A percentile compares a stretch with the other conserved stretches of the same genome.
Conservation (phyloP, 2,329 filamentous ascomycete genomes). For the Fusarium anguioides region DNA sequence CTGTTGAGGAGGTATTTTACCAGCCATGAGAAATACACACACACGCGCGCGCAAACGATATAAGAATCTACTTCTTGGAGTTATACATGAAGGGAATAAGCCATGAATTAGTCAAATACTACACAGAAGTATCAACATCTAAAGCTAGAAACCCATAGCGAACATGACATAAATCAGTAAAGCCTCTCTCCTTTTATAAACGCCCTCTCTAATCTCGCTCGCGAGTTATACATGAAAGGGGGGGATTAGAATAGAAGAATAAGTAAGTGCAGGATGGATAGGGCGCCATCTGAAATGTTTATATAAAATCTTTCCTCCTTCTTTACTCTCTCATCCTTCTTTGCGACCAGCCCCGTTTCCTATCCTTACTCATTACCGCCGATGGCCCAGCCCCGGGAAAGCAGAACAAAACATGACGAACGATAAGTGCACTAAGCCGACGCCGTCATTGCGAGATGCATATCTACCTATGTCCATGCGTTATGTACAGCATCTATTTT, state of each 20-base stretch:
- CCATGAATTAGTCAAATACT: not conserved
- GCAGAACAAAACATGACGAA: constrained; percentile 11
- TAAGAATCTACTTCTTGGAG: not conserved
- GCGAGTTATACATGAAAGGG: constrained; percentile 44
- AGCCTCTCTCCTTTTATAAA: constrained; percentile 37
- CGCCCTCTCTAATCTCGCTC: constrained; percentile 48
- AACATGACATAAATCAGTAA: constrained; percentile 33
- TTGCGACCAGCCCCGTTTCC: constrained; percentile 31
- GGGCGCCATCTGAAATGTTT: constrained; percentile 35
- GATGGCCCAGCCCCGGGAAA: constrained; percentile 25
- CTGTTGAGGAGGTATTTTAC: constrained; percentile 76
- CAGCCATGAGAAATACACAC: constrained; percentile 53
- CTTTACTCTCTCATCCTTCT: constrained; percentile 1
- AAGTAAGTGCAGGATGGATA: too few relatives aligned
- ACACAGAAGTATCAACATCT: not conserved
- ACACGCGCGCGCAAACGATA: too few relatives aligned
- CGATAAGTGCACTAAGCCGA: constrained; percentile 27
- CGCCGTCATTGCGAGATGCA: constrained; percentile 32
- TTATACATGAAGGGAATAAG: not conserved
- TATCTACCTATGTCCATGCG: constrained; percentile 31
- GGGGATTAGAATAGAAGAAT: constrained; percentile 36
- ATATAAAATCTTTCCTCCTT: constrained; percentile 41
- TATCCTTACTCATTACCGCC: constrained; percentile 39
- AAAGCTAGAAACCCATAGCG: constrained; percentile 10
- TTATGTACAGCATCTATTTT: constrained; percentile 41